Conservation (phyloP, 1,284 basidiomycete genomes). For the Leccinum fuscescens region DNA sequence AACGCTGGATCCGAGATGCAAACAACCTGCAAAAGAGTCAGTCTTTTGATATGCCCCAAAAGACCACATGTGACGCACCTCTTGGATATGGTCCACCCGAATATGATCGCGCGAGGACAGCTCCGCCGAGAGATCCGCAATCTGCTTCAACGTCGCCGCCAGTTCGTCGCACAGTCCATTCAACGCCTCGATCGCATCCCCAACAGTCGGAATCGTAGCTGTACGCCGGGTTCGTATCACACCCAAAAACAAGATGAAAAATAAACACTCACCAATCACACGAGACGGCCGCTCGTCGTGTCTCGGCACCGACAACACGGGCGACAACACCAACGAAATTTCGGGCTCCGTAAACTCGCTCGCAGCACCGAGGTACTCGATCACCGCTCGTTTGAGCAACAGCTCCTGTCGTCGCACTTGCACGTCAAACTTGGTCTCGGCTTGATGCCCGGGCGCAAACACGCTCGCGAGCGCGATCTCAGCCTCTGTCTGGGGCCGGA, state of each 20-base stretch:
- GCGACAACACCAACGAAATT: conserved; percentile 64
- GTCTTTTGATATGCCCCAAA: no score
- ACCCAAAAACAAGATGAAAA: conserved; percentile 29
- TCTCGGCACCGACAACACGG: conserved; percentile 49
- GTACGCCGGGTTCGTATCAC: neutral
- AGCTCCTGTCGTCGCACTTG: conserved; percentile 52
- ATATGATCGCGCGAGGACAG: conserved; percentile 70
- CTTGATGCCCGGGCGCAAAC: conserved; percentile 52
- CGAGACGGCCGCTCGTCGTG: conserved; percentile 46
- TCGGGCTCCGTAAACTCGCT: conserved; percentile 66
- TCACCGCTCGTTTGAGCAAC: conserved; percentile 56
- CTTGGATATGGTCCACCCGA: conserved; percentile 67
- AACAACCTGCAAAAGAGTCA: conserved; percentile 45
- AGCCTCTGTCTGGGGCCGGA: conserved; percentile 69
- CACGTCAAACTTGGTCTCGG: conserved; percentile 57
- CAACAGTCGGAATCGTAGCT: conserved; percentile 73
- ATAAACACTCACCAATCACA: conserved; percentile 41
- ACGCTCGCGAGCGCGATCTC: conserved; percentile 60
- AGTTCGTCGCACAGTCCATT: conserved; percentile 59
- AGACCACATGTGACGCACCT: conserved; percentile 43
- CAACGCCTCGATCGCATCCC: conserved; percentile 75
- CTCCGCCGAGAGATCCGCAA: conserved; percentile 67
- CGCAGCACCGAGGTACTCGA: conserved; percentile 64
- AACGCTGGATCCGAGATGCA: conserved; percentile 52
- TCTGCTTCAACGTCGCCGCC: conserved; percentile 59